Conservation (phyloP, 1,284 basidiomycete species). For the Phaffia rhodozyma region DNA sequence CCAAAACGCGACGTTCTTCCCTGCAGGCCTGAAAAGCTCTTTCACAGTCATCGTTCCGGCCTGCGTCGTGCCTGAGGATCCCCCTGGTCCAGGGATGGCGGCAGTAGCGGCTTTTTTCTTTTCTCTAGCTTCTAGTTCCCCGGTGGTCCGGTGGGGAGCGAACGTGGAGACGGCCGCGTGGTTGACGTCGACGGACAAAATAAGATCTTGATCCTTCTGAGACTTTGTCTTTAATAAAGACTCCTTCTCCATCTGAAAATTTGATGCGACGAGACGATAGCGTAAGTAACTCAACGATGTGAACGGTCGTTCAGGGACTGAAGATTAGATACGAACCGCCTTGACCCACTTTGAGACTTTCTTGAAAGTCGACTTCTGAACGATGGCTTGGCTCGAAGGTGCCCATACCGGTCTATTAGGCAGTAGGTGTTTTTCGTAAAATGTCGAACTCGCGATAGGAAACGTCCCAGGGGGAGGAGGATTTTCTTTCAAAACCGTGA, state of each 20-base stretch:
- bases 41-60: not conserved
- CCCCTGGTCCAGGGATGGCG: not conserved
- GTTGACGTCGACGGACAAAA: constrained; percentile 7
- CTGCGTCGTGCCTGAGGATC: not conserved
- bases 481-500: not conserved
- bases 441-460: constrained; percentile 14
- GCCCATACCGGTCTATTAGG: constrained; percentile 14
- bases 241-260: constrained; percentile 19
- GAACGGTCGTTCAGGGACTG: too few species aligned
- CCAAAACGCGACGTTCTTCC: constrained; percentile 9
- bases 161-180: constrained; percentile 2
- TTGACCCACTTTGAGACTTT: constrained; percentile 17
- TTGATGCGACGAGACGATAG: too few species aligned
- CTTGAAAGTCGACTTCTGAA: constrained; percentile 10
- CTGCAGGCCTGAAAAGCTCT: constrained; percentile 11
- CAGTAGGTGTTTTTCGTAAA: constrained; percentile 11
- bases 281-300: too few species aligned
- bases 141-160: constrained; percentile 6
- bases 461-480: constrained; percentile 4
- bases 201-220: constrained; percentile 5
- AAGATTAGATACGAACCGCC: not conserved
- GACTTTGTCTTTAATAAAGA: constrained; percentile 16
- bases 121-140: constrained; percentile 7
- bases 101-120: constrained; percentile 11
- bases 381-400: not conserved